Base-by-base conservation (phyloP, 1,139 yeast species). In the Lodderomyces metapsilosis region DNA sequence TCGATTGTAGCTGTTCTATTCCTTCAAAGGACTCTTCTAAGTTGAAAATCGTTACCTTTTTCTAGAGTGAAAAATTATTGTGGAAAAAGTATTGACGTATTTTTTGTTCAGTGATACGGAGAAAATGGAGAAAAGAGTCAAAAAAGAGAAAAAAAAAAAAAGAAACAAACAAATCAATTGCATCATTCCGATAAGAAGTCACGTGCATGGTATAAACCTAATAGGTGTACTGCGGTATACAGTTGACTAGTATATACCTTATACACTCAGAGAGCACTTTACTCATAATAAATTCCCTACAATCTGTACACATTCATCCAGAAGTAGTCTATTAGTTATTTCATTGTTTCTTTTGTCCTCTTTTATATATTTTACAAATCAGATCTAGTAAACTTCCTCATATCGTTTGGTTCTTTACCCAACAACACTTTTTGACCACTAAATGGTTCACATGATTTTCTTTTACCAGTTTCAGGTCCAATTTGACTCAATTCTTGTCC, bases 381-480 rank as follows among this genome's bases (percentile, higher is more conserved):
- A 31, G 65, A 49, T 56, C 68, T 63, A 34, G 68, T 64, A 47
- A 62, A 56, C 53, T 78, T 77, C 48, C 84, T 76, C 41, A 87
- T 79, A 58, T 86, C 87, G 53, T 66, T 76, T 32, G 95, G 89
- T 59, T 83, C 80, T 38, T 75, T 72, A 41, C 71, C 65, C 45
- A 76, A 62, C 56, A 87, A 74, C 16, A 81, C 82, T 57, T 83
- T 85, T 49, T 76, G 78, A 28, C 91, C 94, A 39, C 82, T 72
- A 57, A 69, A 71, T 22, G 95, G 95, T 66, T 88, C 96, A 63
- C 95, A 87, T 25, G 82, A 69, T 37, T 69, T 74, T 66, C 95
- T 79, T 38, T 81, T 83, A 41, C 76, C 69, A 15, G 43, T 40
- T 48, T 81, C 81, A 12, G 94, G 92, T 31, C 96, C 96, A 21